A percentile compares a stretch with the other conserved stretches of the same genome.
These are phyloP conservation scores for Heritiera fomes DNA, from an alignment of 345 rosid species.

Conservation along the genomic window DNA sequence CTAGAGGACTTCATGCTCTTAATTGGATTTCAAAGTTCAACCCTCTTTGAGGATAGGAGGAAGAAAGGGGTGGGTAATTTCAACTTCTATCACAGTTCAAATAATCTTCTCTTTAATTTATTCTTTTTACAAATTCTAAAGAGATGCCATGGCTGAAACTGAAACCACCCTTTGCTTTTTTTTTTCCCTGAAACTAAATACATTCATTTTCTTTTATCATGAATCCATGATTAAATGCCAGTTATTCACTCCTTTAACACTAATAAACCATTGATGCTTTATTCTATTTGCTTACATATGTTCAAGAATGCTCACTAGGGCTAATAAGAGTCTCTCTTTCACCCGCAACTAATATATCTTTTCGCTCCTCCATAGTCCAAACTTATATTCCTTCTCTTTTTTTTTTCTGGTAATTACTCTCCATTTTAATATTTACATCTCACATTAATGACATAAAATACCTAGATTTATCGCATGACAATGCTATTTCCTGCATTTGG, in stretches of 20 bases:
- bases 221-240: background rate
- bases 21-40: background rate
- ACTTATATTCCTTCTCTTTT: background rate
- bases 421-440: background rate
- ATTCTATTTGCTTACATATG: slow-evolving; percentile 2
- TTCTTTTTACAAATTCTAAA: background rate
- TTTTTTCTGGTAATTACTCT: background rate
- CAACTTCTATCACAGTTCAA: background rate
- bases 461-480: background rate
- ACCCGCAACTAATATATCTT: background rate
- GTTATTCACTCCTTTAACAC: background rate
- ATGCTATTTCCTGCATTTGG: background rate
- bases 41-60: background rate
- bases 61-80: background rate
- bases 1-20: background rate
- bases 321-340: background rate
- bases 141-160: background rate
- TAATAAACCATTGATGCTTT: background rate
- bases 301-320: background rate
- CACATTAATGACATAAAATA: background rate
- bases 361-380: background rate
- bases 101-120: background rate
- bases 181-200: background rate
- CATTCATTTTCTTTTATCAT: background rate
- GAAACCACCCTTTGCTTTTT: background rate